Percentiles rank a stretch among this genome's conserved stretches.
Evolutionary conservation across 345 rosid species (phyloP).

Genomic region (Triadica sebifera): DNA sequence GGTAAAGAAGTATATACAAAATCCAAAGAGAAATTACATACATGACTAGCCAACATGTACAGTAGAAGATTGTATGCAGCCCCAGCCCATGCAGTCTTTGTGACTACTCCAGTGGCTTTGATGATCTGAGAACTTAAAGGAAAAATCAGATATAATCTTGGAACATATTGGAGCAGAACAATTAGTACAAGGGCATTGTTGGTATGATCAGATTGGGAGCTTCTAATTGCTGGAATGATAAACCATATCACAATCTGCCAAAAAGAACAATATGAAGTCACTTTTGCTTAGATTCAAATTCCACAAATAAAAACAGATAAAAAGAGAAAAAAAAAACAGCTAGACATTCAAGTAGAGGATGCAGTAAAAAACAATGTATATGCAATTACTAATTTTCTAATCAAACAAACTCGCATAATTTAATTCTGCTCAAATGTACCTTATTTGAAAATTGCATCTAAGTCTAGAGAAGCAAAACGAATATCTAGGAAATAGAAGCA

Average conservation of each 20-base stretch:
- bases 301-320: neutral
- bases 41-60: conserved; percentile 89
- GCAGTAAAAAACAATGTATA: neutral
- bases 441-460: neutral
- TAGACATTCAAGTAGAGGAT: neutral
- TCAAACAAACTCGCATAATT: neutral
- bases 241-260: conserved; percentile 84
- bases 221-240: conserved; percentile 64
- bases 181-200: conserved; percentile 73
- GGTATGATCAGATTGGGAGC: conserved; percentile 62
- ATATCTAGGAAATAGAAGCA: neutral
- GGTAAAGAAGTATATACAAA: neutral
- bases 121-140: conserved; percentile 67
- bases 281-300: conserved; percentile 1
- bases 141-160: conserved; percentile 70
- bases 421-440: neutral
- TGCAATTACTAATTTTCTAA: neutral
- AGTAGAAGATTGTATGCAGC: conserved; percentile 84
- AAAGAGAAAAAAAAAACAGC: neutral
- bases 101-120: conserved; percentile 70
- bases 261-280: conserved; percentile 6
- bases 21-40: conserved; percentile 30
- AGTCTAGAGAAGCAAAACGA: too few relatives aligned
- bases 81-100: conserved; percentile 97
- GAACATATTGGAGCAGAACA: conserved; percentile 76